phyloP scores from a whole-genome alignment of 192 early-diverging fungal genomes.

The Geranomyces michiganensis region DNA sequence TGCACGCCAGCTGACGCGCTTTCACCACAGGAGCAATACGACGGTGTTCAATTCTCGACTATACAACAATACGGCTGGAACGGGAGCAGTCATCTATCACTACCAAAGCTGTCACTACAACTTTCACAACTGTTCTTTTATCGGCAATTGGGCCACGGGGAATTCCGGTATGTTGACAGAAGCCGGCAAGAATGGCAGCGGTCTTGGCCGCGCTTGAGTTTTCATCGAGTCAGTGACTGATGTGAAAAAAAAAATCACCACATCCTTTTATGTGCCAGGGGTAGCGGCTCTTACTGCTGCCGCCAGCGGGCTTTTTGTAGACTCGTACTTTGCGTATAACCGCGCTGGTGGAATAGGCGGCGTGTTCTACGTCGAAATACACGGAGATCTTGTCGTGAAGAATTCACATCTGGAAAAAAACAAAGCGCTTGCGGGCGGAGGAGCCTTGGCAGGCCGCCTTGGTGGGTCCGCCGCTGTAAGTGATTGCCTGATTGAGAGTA shows the following conservation, averaged over 20 bases:
- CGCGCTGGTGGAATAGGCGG: constrained; percentile 18
- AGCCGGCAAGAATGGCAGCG: too few species aligned
- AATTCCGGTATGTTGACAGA: constrained; percentile 23
- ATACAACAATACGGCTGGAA: constrained; percentile 9
- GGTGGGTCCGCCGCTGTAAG: neutral
- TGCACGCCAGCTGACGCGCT: too few species aligned
- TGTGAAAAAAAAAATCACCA: too few species aligned
- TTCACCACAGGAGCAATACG: too few species aligned
- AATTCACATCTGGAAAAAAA: neutral
- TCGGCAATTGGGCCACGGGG: constrained; percentile 7
- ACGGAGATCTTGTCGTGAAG: neutral
- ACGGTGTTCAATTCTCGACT: constrained; percentile 1
- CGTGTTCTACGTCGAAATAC: constrained; percentile 20
- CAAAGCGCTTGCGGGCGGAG: constrained; percentile 13
- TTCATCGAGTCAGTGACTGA: too few species aligned
- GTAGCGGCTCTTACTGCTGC: neutral
- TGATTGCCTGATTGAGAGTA: neutral
- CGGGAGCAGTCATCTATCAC: constrained; percentile 14
- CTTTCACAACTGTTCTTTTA: constrained; percentile 11
- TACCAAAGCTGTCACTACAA: neutral
- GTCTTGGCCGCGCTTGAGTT: too few species aligned
- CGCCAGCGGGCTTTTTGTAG: neutral
- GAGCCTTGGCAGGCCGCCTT: constrained; percentile 16
- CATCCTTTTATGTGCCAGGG: constrained; percentile 1
- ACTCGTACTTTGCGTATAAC: constrained; percentile 1